Evolutionary conservation across 192 early-diverging fungal genomes (phyloP).

Genomic region (Backusella tarrabulga): DNA sequence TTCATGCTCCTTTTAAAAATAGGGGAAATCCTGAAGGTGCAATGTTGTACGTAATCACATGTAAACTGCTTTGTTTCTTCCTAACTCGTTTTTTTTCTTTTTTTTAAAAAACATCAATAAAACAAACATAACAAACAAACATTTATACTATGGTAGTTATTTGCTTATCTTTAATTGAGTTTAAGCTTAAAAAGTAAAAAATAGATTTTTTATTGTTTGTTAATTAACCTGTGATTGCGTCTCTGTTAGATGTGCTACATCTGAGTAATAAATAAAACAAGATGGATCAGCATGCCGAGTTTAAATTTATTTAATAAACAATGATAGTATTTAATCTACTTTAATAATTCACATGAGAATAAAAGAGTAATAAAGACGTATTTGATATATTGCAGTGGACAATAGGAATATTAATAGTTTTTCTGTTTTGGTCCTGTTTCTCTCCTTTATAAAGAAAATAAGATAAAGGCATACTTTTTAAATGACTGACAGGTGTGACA

Average conservation of each 20-base stretch:
- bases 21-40: neutral
- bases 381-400: neutral
- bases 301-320: slow-evolving; percentile 3
- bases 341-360: neutral
- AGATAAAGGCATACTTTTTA: neutral
- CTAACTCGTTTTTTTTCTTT: neutral
- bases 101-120: neutral
- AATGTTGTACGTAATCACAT: slow-evolving; percentile 2
- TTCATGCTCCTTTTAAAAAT: slow-evolving; percentile 6
- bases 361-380: neutral
- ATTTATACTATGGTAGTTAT: neutral
- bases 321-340: neutral
- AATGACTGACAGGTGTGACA: neutral
- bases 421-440: neutral
- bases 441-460: neutral
- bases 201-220: slow-evolving; percentile 3
- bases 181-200: neutral
- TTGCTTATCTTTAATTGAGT: neutral
- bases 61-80: slow-evolving; percentile 1
- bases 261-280: neutral
- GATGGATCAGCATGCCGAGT: slow-evolving; percentile 4
- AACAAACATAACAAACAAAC: neutral
- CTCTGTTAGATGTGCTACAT: neutral
- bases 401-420: neutral
- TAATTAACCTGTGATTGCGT: neutral